Conservation (phyloP, 2,329 filamentous ascomycete genomes). For the Calonectria crousiana region DNA sequence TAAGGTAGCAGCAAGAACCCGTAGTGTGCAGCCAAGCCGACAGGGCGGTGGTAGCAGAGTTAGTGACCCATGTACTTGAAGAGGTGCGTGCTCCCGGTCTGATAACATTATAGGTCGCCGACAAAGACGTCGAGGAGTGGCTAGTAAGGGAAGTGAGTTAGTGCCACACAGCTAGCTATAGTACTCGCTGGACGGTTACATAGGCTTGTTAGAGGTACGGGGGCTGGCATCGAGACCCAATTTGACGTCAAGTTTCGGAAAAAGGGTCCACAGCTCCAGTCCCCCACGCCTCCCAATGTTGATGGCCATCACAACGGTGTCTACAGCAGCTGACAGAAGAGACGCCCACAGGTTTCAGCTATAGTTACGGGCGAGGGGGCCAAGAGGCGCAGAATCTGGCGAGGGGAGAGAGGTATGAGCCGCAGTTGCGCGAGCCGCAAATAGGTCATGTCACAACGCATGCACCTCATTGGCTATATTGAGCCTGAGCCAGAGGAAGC, state of each 20-base stretch:
- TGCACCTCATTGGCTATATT: neutral
- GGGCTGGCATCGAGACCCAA: neutral
- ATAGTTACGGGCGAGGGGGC: neutral
- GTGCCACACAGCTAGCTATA: neutral
- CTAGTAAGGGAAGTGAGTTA: neutral
- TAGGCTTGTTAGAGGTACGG: neutral
- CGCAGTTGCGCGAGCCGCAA: neutral
- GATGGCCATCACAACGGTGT: neutral
- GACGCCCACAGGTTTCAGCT: neutral
- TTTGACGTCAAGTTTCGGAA: neutral
- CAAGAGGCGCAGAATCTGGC: neutral
- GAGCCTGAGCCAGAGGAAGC: neutral
- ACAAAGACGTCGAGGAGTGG: neutral
- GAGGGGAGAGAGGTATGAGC: neutral
- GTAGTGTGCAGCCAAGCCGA: neutral
- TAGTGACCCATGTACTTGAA: neutral
- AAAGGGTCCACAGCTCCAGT: neutral
- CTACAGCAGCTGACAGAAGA: neutral
- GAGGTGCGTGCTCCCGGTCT: neutral
- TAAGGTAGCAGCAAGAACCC: neutral
- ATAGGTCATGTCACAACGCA: neutral
- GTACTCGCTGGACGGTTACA: neutral
- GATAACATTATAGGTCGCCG: neutral
- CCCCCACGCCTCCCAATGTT: neutral
- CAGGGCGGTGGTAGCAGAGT: neutral